A percentile compares a stretch with the other conserved stretches of the same genome.
These are phyloP conservation scores for Arxiozyma bovina DNA, from an alignment of 1,139 yeast genomes.

Conservation along the genomic window DNA sequence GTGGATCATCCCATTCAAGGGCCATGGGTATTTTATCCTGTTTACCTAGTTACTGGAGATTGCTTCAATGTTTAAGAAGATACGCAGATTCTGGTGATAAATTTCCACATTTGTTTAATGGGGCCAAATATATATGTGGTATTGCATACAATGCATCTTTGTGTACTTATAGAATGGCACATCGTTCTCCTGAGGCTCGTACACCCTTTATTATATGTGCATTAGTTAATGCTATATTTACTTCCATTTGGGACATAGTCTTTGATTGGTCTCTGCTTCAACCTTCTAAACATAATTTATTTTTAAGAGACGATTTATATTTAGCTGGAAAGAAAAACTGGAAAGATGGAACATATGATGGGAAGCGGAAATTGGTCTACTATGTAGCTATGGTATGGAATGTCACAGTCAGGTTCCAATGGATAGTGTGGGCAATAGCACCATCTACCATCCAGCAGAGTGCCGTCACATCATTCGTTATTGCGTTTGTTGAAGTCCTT, in stretches of 20 bases:
- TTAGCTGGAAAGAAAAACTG: conserved; percentile 31
- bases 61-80: conserved; percentile 84
- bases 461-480: conserved; percentile 77
- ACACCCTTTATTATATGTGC: conserved; percentile 68
- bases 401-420: conserved; percentile 70
- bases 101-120: conserved; percentile 96
- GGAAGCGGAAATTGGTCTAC: conserved; percentile 49
- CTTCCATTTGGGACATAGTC: conserved; percentile 77
- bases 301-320: conserved; percentile 60
- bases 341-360: conserved; percentile 31
- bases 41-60: conserved; percentile 84
- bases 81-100: conserved; percentile 87
- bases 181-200: conserved; percentile 37
- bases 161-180: conserved; percentile 56
- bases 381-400: conserved; percentile 68
- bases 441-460: conserved; percentile 75
- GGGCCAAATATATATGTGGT: conserved; percentile 62
- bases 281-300: conserved; percentile 45
- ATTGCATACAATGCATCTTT: conserved; percentile 64
- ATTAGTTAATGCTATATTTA: conserved; percentile 55
- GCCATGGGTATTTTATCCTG: conserved; percentile 76
- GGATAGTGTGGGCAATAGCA: conserved; percentile 75
- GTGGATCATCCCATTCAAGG: conserved; percentile 75
- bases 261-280: conserved; percentile 95
- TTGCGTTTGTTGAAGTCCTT: conserved; percentile 72